phyloP scores from a whole-genome alignment of 2,329 filamentous ascomycete species.

The Alternaria ethzedia region DNA sequence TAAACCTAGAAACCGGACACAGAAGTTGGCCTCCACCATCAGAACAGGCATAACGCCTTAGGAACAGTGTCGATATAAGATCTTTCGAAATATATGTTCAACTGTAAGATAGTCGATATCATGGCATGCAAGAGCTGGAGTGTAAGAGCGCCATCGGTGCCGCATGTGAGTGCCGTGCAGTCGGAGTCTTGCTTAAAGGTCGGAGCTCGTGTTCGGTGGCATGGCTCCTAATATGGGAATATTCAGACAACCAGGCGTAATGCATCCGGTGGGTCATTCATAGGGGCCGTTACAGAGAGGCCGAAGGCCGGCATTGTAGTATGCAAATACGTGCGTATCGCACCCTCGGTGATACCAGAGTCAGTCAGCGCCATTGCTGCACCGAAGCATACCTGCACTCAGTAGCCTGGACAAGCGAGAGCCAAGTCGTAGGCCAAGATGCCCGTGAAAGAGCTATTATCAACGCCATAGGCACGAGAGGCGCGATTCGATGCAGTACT shows the following conservation, averaged over 20 bases:
- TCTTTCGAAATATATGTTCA: slow-evolving; percentile 13
- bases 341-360: slow-evolving; percentile 5
- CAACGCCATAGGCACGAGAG: slow-evolving; percentile 19
- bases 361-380: slow-evolving; percentile 23
- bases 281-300: neutral
- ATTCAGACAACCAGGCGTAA: slow-evolving; percentile 2
- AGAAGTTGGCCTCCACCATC: slow-evolving; percentile 33
- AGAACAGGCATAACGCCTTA: slow-evolving; percentile 15
- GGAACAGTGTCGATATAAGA: slow-evolving; percentile 19
- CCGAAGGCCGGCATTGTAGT: neutral
- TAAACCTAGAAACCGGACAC: slow-evolving; percentile 21
- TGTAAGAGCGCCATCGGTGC: slow-evolving; percentile 17
- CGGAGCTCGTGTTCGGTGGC: neutral
- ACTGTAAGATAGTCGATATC: slow-evolving; percentile 18
- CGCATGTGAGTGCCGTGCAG: slow-evolving; percentile 17
- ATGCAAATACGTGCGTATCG: slow-evolving; percentile 17
- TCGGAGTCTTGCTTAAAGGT: neutral
- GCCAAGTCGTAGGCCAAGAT: neutral
- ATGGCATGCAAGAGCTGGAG: slow-evolving; percentile 28
- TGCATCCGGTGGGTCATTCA: neutral
- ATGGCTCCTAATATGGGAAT: neutral
- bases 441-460: neutral
- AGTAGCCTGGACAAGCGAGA: neutral
- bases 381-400: slow-evolving; percentile 5
- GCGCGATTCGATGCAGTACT: slow-evolving; percentile 6